Conservation (phyloP, 2,329 filamentous ascomycete species). For the Neonectria ditissima region DNA sequence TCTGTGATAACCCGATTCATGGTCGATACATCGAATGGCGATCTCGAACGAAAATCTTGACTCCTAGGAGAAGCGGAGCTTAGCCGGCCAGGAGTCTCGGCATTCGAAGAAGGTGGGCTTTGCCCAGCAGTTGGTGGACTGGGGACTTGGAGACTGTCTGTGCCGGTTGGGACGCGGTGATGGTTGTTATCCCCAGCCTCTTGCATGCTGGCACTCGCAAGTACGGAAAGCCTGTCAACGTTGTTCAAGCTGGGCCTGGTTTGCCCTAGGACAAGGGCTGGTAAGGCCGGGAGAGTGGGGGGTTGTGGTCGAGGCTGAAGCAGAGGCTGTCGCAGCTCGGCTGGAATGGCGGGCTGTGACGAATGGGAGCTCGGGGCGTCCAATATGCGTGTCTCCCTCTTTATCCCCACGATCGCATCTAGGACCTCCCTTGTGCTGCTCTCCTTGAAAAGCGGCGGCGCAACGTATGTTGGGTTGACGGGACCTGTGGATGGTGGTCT, state of each 20-base stretch:
- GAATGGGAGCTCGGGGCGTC: conserved; percentile 17
- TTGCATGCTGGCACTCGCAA: conserved; percentile 53
- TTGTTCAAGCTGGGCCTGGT: conserved; percentile 36
- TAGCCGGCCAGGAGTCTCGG: conserved; percentile 37
- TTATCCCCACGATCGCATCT: conserved; percentile 45
- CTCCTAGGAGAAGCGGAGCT: conserved; percentile 41
- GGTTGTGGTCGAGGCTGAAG: conserved; percentile 40
- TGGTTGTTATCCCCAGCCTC: conserved; percentile 41
- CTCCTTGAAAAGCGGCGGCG: conserved; percentile 32
- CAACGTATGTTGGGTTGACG: conserved; percentile 25
- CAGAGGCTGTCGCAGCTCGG: conserved; percentile 38
- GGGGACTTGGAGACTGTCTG: conserved; percentile 41
- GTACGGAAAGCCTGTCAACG: conserved; percentile 53
- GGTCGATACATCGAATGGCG: conserved; percentile 21
- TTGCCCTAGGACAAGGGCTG: conserved; percentile 43
- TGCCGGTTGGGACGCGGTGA: conserved; percentile 32
- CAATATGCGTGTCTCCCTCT: conserved; percentile 34
- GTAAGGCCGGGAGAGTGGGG: conserved; percentile 33
- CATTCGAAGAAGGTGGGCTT: conserved; percentile 38
- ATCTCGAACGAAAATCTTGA: conserved; percentile 36
- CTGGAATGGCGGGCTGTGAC: conserved; percentile 25
- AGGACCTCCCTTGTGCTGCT: conserved; percentile 44
- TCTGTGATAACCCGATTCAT: conserved; percentile 46
- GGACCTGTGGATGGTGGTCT: conserved; percentile 37
- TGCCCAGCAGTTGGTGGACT: conserved; percentile 38